These are phyloP conservation scores for Corynascus novoguineensis DNA, from an alignment of 495 filamentous ascomycete species.

Conservation along the genomic window DNA sequence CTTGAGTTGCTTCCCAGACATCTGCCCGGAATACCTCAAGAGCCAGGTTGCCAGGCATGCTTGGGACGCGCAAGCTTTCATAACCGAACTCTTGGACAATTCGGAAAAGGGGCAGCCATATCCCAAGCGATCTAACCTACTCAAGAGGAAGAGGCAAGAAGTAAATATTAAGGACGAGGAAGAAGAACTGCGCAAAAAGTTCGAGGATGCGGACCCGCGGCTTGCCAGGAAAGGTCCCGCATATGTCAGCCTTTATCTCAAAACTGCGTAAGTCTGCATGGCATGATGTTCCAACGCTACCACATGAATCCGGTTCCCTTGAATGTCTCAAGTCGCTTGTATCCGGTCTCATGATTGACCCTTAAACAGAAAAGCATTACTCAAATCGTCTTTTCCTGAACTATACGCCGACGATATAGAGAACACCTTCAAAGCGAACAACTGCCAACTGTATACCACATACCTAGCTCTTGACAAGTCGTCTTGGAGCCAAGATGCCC, in stretches of 20 bases:
- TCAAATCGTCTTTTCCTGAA: conserved; percentile 25
- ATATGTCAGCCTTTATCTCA: conserved; percentile 16
- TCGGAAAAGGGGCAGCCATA: conserved; percentile 32
- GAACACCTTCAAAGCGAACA: conserved; percentile 11
- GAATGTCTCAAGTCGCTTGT: no score
- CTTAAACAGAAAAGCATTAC: conserved; percentile 18
- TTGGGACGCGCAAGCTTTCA: conserved; percentile 19
- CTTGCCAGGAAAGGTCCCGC: background rate
- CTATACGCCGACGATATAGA: conserved; percentile 21
- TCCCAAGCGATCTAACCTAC: conserved; percentile 23
- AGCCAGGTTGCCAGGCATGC: conserved; percentile 9
- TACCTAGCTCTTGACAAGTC: conserved; percentile 29
- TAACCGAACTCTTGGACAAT: conserved; percentile 29
- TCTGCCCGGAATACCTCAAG: conserved; percentile 31
- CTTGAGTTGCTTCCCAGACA: conserved; percentile 35
- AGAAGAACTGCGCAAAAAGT: conserved; percentile 9
- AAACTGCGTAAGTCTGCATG: conserved; percentile 15
- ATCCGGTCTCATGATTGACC: background rate
- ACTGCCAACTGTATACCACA: conserved; percentile 25
- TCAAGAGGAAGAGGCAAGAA: conserved; percentile 35
- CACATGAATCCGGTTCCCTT: no score
- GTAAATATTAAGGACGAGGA: conserved; percentile 15
- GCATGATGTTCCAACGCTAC: no score
- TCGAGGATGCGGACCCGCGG: conserved; percentile 1
- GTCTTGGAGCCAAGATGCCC: conserved; percentile 1